Evolutionary conservation across 2,329 filamentous ascomycete genomes (phyloP).

Genomic region (Ophiosphaerella herpotricha): DNA sequence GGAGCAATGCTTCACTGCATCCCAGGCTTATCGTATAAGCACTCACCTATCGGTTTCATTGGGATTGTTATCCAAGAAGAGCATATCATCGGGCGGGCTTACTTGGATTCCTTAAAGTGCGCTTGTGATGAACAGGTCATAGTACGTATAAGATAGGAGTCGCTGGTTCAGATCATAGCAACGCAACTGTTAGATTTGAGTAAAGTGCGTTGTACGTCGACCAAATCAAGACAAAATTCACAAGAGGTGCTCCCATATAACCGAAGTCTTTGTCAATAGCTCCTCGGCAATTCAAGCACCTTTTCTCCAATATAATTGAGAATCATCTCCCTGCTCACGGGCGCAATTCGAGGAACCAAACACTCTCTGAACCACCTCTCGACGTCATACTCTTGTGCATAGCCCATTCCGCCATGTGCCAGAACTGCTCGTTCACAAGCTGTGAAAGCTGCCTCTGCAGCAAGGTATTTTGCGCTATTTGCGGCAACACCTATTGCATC

Average conservation of each 20-base stretch:
- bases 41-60: not conserved
- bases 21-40: not conserved
- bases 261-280: conserved; percentile 56
- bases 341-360: conserved; percentile 64
- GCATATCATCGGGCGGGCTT: not conserved
- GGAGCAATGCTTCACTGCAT: not conserved
- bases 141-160: no score
- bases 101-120: not conserved
- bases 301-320: conserved; percentile 74
- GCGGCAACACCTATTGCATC: conserved; percentile 58
- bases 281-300: conserved; percentile 68
- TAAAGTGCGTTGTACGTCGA: no score
- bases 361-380: conserved; percentile 64
- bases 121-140: not conserved
- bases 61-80: not conserved
- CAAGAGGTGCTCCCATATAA: no score
- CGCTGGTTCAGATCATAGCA: no score
- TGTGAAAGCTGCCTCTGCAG: conserved; percentile 64
- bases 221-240: no score
- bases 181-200: no score
- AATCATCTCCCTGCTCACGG: conserved; percentile 72
- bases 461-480: conserved; percentile 63
- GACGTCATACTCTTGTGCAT: conserved; percentile 66
- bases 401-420: conserved; percentile 66
- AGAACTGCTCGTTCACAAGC: conserved; percentile 63